Base-by-base conservation (phyloP, 1,284 basidiomycete genomes). In the Apiotrichum brassicae region DNA sequence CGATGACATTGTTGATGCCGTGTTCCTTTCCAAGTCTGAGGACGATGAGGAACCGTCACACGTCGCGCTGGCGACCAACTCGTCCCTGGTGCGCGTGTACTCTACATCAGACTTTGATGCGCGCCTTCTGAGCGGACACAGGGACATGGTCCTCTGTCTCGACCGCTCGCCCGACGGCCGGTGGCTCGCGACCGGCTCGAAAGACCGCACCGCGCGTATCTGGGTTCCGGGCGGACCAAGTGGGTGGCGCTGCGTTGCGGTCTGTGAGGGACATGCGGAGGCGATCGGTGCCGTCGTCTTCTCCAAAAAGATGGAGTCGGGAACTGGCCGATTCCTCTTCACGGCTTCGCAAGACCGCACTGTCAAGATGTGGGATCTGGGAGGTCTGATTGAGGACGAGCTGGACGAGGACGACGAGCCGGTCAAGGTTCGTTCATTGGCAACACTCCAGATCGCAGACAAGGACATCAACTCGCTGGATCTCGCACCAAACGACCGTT, bases 381-480 rank as follows among this genome's bases (percentile, higher is more conserved):
- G 81, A 1, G 64, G 51, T 63, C 22, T 87, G 5, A 72, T 78
- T 41, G 19, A 35, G 38, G 45, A 46, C 45, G 45, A 24, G n/a
- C 72, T 79, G 41, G 23, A 28, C 6, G 45, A 38, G 26, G 45
- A 23, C 9, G 38, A 38, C 32, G 46, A 26, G 48, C 66, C 74
- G 8, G 53, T 77, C 16, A 82, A 81, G 58, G 84, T 85, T 60
- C 83, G 81, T 60, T 91, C 87, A 54, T 76, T 98, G 22, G 79
- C 82, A n/a, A 98, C 95, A 3, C 82, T 87, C 47, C 87, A 87
- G 65, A 89, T 92, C 13, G 94, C 98, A 71, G 95, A 98, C 49
- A 98, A 97, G 75, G 95, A 98, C 73, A 97, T 99, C 75, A 99
- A 99, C 73, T 83, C 92, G 41, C 79, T 98, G 35, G 95, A 97